Percentiles rank a stretch among this genome's conserved stretches.
These are phyloP conservation scores for Lipomyces spencermartinsiae DNA, from an alignment of 805 yeast species.

Conservation along the genomic window DNA sequence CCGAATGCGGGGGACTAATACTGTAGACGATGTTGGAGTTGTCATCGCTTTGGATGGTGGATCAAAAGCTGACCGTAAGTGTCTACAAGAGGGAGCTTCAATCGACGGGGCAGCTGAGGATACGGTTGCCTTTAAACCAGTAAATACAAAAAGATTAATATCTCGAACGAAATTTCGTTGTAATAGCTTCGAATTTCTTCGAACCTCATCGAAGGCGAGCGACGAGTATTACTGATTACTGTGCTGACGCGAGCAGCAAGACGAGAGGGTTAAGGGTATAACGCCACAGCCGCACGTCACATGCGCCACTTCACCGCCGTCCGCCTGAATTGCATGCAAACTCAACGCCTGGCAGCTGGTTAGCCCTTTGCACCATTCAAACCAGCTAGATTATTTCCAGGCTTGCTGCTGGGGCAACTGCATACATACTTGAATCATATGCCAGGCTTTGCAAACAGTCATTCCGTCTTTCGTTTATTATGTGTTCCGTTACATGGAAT, in stretches of 20 bases:
- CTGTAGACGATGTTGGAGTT: not conserved
- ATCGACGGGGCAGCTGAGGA: not conserved
- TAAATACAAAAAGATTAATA: not conserved
- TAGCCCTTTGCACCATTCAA: no score
- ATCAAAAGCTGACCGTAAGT: not conserved
- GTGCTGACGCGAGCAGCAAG: not conserved
- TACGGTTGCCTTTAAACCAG: not conserved
- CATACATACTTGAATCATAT: not conserved
- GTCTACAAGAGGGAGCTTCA: not conserved
- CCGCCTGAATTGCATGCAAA: not conserved
- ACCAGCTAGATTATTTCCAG: no score
- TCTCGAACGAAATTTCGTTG: not conserved
- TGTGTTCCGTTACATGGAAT: not conserved
- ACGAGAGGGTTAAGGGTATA: not conserved
- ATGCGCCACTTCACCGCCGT: not conserved
- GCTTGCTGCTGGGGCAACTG: no score
- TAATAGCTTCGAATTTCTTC: not conserved
- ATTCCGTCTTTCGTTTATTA: not conserved
- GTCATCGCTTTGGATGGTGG: not conserved
- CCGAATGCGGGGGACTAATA: conserved; percentile 6
- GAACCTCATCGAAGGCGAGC: conserved; percentile 1
- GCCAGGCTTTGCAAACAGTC: not conserved
- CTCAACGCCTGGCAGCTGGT: no score
- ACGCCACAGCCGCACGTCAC: not conserved
- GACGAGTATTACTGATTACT: not conserved